Conservation (phyloP, 106 monocot genomes). For the Allium fistulosum region DNA sequence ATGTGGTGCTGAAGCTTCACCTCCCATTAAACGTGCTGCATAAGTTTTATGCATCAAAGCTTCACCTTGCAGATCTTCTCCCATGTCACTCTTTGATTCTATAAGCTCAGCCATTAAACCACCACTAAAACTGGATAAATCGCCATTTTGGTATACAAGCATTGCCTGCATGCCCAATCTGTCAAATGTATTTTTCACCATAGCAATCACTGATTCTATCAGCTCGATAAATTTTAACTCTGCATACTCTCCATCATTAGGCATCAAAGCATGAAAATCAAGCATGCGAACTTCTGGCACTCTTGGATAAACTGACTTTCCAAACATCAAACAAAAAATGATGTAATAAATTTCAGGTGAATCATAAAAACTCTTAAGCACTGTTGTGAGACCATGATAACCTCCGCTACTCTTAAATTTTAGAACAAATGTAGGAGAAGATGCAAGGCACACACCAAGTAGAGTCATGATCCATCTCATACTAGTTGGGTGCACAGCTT, state of each 20-base stretch:
- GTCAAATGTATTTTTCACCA: conserved; percentile 94
- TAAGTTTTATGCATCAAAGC: conserved; percentile 97
- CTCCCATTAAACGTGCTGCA: conserved; percentile 98
- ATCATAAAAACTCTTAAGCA: conserved; percentile 93
- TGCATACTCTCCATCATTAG: conserved; percentile 74
- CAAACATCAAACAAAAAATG: conserved; percentile 89
- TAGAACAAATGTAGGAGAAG: conserved; percentile 81
- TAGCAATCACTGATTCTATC: conserved; percentile 83
- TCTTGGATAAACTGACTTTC: conserved; percentile 92
- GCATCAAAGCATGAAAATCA: conserved; percentile 91
- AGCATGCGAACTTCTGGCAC: conserved; percentile 96
- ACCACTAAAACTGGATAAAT: conserved; percentile 58
- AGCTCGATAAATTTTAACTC: conserved; percentile 91
- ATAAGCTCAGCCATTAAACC: conserved; percentile 70
- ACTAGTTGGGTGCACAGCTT: conserved; percentile 96
- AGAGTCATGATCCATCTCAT: conserved; percentile 99
- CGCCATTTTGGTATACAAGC: conserved; percentile 12
- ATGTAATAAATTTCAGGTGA: conserved; percentile 98
- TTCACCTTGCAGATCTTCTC: conserved; percentile 91
- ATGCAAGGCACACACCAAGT: conserved; percentile 87
- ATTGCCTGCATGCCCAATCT: conserved; percentile 62
- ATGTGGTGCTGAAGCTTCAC: conserved; percentile 90
- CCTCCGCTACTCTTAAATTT: conserved; percentile 84
- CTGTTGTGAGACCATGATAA: conserved; percentile 67
- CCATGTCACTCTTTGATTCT: conserved; percentile 50